These are phyloP conservation scores for Salvia hispanica DNA, from an alignment of 257 asterid species.

Conservation along the genomic window DNA sequence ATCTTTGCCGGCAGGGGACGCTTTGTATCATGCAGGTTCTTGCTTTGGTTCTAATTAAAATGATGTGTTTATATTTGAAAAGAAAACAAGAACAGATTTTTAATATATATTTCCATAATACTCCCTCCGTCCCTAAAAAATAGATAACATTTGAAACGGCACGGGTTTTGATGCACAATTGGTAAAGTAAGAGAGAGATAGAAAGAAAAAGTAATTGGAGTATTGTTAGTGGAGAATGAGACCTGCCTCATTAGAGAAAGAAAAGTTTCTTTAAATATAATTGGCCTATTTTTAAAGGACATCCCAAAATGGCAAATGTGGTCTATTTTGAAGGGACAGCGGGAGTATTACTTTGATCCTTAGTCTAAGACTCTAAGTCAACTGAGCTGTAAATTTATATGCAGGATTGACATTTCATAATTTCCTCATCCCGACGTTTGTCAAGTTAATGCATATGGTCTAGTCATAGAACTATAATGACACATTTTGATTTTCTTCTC, in stretches of 20 bases:
- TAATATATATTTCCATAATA: slow-evolving; percentile 2
- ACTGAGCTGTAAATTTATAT: slow-evolving; percentile 16
- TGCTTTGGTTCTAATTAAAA: slow-evolving; percentile 3
- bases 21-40: slow-evolving; percentile 95
- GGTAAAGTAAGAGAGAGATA: too few species aligned
- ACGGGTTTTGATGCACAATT: too few species aligned
- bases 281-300: too few species aligned
- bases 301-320: too few species aligned
- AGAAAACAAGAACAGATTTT: not conserved
- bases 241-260: too few species aligned
- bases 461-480: not conserved
- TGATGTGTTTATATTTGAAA: slow-evolving; percentile 23
- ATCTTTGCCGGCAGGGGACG: slow-evolving; percentile 88
- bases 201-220: too few species aligned
- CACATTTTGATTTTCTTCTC: not conserved
- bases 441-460: slow-evolving; percentile 3
- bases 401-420: slow-evolving; percentile 15
- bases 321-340: too few species aligned
- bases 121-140: too few species aligned
- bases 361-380: not conserved
- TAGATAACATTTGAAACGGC: too few species aligned
- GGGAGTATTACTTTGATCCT: not conserved
- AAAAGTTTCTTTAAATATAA: too few species aligned
- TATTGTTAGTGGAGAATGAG: too few species aligned
- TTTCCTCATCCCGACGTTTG: not conserved